Percentiles rank a stretch among this genome's conserved stretches.
Evolutionary conservation across 306 rosid genomes (phyloP).

Genomic region (Lathyrus aphaca): DNA sequence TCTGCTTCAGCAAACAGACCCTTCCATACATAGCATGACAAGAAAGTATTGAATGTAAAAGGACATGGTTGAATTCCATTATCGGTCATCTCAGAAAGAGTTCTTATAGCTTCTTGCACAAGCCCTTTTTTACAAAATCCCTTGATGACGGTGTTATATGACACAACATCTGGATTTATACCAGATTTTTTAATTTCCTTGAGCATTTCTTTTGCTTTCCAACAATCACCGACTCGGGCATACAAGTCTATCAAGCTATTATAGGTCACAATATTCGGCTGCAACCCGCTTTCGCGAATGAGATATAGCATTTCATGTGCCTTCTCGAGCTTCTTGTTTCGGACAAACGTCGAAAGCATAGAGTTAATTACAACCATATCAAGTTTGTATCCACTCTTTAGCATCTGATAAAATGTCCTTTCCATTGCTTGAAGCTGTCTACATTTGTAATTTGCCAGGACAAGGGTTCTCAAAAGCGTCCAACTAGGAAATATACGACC

Average conservation of each 20-base stretch:
- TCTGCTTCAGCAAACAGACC: constrained; percentile 75
- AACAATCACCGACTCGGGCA: constrained; percentile 75
- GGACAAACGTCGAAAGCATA: constrained; percentile 77
- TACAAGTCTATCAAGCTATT: constrained; percentile 90
- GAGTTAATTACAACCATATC: constrained; percentile 82
- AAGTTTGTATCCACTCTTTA: constrained; percentile 73
- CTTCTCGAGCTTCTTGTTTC: constrained; percentile 61
- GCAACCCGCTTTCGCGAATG: constrained; percentile 58
- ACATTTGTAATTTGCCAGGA: constrained; percentile 86
- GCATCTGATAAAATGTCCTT: constrained; percentile 75
- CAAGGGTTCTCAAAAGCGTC: constrained; percentile 77
- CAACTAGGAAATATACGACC: constrained; percentile 84
- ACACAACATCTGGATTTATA: constrained; percentile 75
- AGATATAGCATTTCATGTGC: constrained; percentile 74
- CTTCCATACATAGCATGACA: constrained; percentile 68
- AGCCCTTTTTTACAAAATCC: constrained; percentile 90
- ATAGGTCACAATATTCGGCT: constrained; percentile 81
- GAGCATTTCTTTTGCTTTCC: constrained; percentile 95
- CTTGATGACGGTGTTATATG: constrained; percentile 85
- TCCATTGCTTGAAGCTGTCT: constrained; percentile 75
- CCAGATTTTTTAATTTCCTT: constrained; percentile 63
- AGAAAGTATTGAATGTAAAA: constrained; percentile 87
- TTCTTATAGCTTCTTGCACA: constrained; percentile 85
- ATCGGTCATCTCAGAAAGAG: constrained; percentile 74
- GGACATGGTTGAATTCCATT: constrained; percentile 80